phyloP scores from a whole-genome alignment of 345 rosid genomes.

The Sisymbrium irio region DNA sequence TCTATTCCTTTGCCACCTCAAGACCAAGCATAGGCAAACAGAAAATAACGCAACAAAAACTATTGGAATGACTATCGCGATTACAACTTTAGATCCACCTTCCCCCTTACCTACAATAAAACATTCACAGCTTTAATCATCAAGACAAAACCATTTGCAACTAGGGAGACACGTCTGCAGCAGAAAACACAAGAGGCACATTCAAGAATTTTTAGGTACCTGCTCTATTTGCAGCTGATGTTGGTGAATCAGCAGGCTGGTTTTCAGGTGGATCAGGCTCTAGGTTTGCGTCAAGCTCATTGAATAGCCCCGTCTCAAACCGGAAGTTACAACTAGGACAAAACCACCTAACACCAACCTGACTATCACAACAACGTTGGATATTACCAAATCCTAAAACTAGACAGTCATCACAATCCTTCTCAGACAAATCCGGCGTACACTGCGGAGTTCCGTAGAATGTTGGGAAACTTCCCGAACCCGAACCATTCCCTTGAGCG shows the following conservation, averaged over 20 bases:
- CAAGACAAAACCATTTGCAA: background rate
- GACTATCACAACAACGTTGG: background rate
- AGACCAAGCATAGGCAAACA: slow-evolving; percentile 16
- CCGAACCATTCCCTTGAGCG: slow-evolving; percentile 34
- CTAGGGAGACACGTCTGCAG: background rate
- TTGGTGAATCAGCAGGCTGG: slow-evolving; percentile 1
- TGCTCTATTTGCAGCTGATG: background rate
- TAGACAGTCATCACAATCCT: slow-evolving; percentile 38
- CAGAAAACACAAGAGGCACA: background rate
- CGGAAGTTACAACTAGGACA: slow-evolving; percentile 48
- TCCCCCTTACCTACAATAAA: slow-evolving; percentile 17
- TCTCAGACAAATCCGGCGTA: slow-evolving; percentile 41
- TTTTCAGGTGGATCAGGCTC: slow-evolving; percentile 22
- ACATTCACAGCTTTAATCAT: background rate
- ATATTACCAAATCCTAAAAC: background rate
- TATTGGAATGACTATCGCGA: slow-evolving; percentile 21
- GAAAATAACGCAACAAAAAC: slow-evolving; percentile 12
- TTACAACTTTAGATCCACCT: slow-evolving; percentile 16
- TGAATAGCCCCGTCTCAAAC: slow-evolving; percentile 36
- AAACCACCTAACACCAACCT: slow-evolving; percentile 33
- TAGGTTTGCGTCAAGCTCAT: slow-evolving; percentile 9
- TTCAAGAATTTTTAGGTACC: background rate
- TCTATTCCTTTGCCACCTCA: slow-evolving; percentile 14
- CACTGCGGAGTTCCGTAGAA: slow-evolving; percentile 48
- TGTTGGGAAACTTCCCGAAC: background rate